These are phyloP conservation scores for Leccinum pellstonianum DNA, from an alignment of 768 basidiomycete species.

Conservation along the genomic window DNA sequence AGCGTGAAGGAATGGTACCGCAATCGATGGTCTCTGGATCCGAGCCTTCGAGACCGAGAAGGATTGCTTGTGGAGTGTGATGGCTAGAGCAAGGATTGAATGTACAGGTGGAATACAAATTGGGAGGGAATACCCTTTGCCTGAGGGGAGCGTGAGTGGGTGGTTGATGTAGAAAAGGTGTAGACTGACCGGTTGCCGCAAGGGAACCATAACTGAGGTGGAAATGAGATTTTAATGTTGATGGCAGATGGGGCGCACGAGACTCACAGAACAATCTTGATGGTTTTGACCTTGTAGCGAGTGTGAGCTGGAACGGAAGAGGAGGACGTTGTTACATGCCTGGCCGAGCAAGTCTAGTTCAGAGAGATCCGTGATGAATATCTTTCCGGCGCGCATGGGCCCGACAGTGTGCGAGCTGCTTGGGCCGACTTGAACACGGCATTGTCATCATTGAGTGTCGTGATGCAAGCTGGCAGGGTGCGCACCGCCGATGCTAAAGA, in stretches of 20 bases:
- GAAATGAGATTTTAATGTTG: neutral
- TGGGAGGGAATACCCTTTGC: slow-evolving; percentile 63
- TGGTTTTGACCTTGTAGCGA: slow-evolving; percentile 55
- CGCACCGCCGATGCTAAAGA: slow-evolving; percentile 88
- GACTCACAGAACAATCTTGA: slow-evolving; percentile 82
- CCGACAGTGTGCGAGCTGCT: slow-evolving; percentile 69
- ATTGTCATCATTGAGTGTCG: neutral
- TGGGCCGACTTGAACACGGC: slow-evolving; percentile 53
- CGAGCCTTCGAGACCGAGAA: slow-evolving; percentile 81
- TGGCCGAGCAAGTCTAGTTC: slow-evolving; percentile 69
- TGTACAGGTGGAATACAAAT: neutral
- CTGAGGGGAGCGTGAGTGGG: slow-evolving; percentile 35
- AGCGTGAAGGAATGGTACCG: slow-evolving; percentile 76
- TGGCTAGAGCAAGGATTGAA: slow-evolving; percentile 46
- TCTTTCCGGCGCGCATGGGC: slow-evolving; percentile 90
- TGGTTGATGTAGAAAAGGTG: neutral
- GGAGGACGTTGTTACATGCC: slow-evolving; percentile 35
- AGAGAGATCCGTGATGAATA: slow-evolving; percentile 76
- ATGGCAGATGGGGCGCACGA: neutral
- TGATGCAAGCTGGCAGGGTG: neutral
- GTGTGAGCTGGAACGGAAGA: neutral
- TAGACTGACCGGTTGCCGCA: slow-evolving; percentile 76
- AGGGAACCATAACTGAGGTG: slow-evolving; percentile 77
- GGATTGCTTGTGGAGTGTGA: slow-evolving; percentile 84
- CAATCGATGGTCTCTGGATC: slow-evolving; percentile 95